A percentile compares a stretch with the other conserved stretches of the same genome.
Conservation (phyloP, 148 eudicot species). For the Amaranthus hypochondriacus region DNA sequence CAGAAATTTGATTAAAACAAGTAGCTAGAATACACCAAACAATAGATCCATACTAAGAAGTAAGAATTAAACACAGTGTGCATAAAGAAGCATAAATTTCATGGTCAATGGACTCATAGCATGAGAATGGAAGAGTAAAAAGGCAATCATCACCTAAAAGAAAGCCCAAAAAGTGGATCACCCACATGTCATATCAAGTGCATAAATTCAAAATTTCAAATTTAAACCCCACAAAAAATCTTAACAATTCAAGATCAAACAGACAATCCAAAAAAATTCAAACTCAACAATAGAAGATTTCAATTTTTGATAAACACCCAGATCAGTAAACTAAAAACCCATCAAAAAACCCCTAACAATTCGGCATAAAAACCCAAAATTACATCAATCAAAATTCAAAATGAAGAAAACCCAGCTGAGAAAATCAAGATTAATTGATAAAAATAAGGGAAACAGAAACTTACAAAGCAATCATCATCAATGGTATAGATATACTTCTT, state of each 20-base stretch:
- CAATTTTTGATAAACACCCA: not conserved
- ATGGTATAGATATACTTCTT: constrained; percentile 88
- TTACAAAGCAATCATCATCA: constrained; percentile 90
- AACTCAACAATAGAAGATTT: not conserved
- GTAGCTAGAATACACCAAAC: not conserved
- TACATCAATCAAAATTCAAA: not conserved
- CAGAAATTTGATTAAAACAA: not conserved
- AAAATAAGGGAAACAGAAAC: constrained; percentile 8
- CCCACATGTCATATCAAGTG: constrained; percentile 12
- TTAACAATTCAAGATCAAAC: constrained; percentile 4
- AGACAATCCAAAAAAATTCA: not conserved
- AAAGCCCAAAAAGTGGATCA: constrained; percentile 2
- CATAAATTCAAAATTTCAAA: not conserved
- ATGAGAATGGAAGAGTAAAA: not conserved
- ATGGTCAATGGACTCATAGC: constrained; percentile 8
- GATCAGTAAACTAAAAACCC: not conserved
- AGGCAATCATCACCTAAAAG: constrained; percentile 16
- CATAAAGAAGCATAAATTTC: not conserved
- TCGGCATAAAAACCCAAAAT: not conserved
- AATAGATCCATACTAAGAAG: constrained; percentile 11
- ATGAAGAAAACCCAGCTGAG: not conserved
- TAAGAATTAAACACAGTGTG: not conserved
- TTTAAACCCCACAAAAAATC: not conserved
- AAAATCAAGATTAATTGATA: not conserved
- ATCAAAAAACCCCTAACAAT: not conserved